Evolutionary conservation across 2,329 filamentous ascomycete genomes (phyloP), one percentile per base, ranked within the genome.

Genomic region (Cladosporium sp.): DNA sequence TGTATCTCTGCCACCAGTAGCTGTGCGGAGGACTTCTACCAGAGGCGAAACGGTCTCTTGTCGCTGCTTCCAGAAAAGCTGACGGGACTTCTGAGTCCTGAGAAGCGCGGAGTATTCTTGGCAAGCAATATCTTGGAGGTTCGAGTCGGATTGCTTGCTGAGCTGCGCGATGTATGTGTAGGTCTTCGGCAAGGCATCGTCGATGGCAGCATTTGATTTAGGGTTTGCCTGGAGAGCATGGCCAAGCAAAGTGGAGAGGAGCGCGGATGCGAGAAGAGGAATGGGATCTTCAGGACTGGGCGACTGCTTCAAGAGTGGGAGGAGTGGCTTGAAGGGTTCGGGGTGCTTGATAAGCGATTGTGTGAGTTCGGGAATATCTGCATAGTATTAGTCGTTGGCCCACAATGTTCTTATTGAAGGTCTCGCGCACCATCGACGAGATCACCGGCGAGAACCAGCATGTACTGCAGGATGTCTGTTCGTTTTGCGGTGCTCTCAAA

Each of bases 51-150:
- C 70, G 0, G 92, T 97, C 76, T 97, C 90, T 70, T 86, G 86
- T 66, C 90, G 83, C 74, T 96, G 90, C 62, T 88, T 84, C 94
- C 94, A 99, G 76, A 97, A 97, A 57, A 94, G 81, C 64, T 87
- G 81, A 62, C 94, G 84, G 3, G 91, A 84, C 58, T 84, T 84
- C 60, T 80, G 83, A 37, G 86, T 90, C 60, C 91, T 87, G 32
- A 99, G 80, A 32, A 99, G 79, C 19, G 89, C 82, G 35, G 94
- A 97, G 75, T 93, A 95, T 70, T 93, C 85, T 69, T 94, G 90
- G 12, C 97, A 91, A 24, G 91, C 93, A 70, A 97, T 96, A 70
- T 99, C 94, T 75, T 99, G 94, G 57, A 96, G 81, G 37, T 91
- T 91, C 56, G 90, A 88, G 74, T 99, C 94, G 58, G 89, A 83